phyloP scores from a whole-genome alignment of 768 basidiomycete species.

The Boletus patriciae region DNA sequence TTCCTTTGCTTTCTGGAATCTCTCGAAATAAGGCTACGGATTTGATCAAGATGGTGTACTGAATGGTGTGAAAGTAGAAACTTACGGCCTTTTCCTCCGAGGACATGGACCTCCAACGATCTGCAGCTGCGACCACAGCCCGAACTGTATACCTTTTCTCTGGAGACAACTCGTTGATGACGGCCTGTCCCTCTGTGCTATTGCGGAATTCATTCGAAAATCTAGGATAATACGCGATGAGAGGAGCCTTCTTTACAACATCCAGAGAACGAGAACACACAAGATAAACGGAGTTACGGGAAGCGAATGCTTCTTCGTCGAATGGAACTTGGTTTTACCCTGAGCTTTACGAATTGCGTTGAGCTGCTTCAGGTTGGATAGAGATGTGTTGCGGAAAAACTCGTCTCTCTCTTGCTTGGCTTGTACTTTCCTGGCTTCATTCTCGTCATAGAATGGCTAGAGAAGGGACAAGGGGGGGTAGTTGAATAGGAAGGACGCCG shows the following conservation, averaged over 20 bases:
- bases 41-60: not conserved
- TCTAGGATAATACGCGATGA: slow-evolving; percentile 8
- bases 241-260: not conserved
- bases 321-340: slow-evolving; percentile 24
- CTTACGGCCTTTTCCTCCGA: slow-evolving; percentile 34
- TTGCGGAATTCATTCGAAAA: slow-evolving; percentile 23
- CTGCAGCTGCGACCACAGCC: slow-evolving; percentile 17
- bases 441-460: slow-evolving; percentile 32
- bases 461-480: not conserved
- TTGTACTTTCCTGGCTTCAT: slow-evolving; percentile 14
- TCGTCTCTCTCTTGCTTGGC: slow-evolving; percentile 24
- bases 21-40: slow-evolving; percentile 23
- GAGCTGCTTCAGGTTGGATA: slow-evolving; percentile 26
- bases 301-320: not conserved
- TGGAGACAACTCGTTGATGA: slow-evolving; percentile 9
- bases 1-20: slow-evolving; percentile 14
- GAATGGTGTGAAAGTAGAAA: not conserved
- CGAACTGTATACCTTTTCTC: slow-evolving; percentile 2
- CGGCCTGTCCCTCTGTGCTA: slow-evolving; percentile 13
- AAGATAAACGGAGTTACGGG: slow-evolving; percentile 22
- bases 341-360: slow-evolving; percentile 33
- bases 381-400: slow-evolving; percentile 28
- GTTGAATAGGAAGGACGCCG: not conserved
- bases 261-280: slow-evolving; percentile 16
- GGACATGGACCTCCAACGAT: slow-evolving; percentile 34